A percentile compares a stretch with the other conserved stretches of the same genome.
These are phyloP conservation scores for Colletotrichum nymphaeae DNA, from an alignment of 2,329 filamentous ascomycete species.

Conservation along the genomic window DNA sequence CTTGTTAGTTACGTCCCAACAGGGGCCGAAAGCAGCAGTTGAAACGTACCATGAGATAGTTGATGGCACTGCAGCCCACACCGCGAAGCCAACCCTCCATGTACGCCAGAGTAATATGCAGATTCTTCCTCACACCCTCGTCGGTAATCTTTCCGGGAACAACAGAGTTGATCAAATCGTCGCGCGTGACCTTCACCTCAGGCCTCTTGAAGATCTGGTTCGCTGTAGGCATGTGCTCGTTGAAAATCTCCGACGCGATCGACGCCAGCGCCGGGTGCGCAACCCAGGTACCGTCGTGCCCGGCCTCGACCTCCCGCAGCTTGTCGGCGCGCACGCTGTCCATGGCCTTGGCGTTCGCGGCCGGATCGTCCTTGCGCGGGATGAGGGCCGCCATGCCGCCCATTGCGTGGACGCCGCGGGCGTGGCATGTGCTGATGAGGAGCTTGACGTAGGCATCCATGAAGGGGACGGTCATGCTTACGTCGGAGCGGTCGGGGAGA, in stretches of 20 bases:
- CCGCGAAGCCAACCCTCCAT: slow-evolving; percentile 95
- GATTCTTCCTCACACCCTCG: slow-evolving; percentile 89
- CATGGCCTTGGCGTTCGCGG: slow-evolving; percentile 88
- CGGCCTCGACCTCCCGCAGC: slow-evolving; percentile 86
- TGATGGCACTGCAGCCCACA: slow-evolving; percentile 91
- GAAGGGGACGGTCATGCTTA: slow-evolving; percentile 94
- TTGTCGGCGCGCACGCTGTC: slow-evolving; percentile 87
- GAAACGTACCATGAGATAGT: slow-evolving; percentile 77
- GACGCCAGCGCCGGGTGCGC: slow-evolving; percentile 86
- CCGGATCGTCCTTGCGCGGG: slow-evolving; percentile 88
- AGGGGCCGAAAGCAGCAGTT: neutral
- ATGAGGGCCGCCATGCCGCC: slow-evolving; percentile 94
- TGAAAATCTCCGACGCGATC: slow-evolving; percentile 88
- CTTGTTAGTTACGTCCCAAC: neutral
- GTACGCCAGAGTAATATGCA: slow-evolving; percentile 88
- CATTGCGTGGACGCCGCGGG: slow-evolving; percentile 90
- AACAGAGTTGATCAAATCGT: slow-evolving; percentile 92
- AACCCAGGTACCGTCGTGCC: slow-evolving; percentile 91
- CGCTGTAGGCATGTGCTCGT: slow-evolving; percentile 92
- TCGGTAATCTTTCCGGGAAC: slow-evolving; percentile 87
- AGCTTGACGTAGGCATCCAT: slow-evolving; percentile 90
- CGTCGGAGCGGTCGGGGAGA: slow-evolving; percentile 83
- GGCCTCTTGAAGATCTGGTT: slow-evolving; percentile 88
- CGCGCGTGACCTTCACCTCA: slow-evolving; percentile 80
- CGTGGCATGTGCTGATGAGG: slow-evolving; percentile 92